Conservation (phyloP, 495 filamentous ascomycete genomes). For the Neurospora sp. region DNA sequence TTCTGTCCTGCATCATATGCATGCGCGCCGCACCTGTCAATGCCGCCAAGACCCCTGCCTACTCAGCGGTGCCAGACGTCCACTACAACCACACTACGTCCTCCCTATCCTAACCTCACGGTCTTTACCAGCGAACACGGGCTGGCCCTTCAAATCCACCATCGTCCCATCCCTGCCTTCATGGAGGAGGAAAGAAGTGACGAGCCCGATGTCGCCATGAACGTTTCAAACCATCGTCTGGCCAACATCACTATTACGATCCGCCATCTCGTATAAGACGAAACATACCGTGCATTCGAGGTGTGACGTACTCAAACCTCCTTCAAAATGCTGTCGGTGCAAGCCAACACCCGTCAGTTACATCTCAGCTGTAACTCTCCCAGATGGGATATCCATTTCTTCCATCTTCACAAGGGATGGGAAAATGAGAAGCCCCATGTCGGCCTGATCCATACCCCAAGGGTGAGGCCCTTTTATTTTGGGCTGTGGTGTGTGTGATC, state of each 20-base stretch:
- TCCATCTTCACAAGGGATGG: background rate
- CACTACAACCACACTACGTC: background rate
- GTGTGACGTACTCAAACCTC: background rate
- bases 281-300: background rate
- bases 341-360: background rate
- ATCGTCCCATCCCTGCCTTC: background rate
- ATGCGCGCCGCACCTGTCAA: background rate
- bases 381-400: background rate
- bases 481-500: background rate
- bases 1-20: background rate
- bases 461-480: background rate
- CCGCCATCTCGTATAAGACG: background rate
- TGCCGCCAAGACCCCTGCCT: background rate
- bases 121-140: background rate
- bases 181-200: background rate
- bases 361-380: background rate
- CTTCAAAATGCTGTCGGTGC: background rate
- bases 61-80: background rate
- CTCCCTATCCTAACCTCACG: background rate
- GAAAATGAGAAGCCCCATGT: background rate
- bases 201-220: background rate
- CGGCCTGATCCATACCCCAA: background rate
- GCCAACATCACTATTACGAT: background rate
- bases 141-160: background rate
- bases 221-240: background rate